Evolutionary conservation across 164 flowering plant genomes (phyloP).

Genomic region (Buxus sempervirens): DNA sequence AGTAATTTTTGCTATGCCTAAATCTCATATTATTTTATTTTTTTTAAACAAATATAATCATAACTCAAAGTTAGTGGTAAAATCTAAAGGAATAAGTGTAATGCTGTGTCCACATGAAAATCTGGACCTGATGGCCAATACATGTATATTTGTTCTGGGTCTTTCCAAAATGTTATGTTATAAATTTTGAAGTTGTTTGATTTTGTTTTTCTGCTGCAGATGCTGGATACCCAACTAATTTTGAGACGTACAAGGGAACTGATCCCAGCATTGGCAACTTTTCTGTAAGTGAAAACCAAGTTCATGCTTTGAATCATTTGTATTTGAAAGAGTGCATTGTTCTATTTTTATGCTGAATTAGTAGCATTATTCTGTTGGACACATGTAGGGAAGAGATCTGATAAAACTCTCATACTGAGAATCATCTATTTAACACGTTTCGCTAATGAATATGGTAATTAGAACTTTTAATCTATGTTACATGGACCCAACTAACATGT

Average conservation of each 20-base stretch:
- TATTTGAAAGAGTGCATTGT: not conserved
- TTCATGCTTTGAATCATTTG: not conserved
- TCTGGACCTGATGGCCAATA: not conserved
- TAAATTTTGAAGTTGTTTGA: not conserved
- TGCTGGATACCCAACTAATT: slow-evolving; percentile 23
- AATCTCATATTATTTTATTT: not conserved
- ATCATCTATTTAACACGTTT: too few species aligned
- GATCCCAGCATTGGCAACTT: slow-evolving; percentile 26
- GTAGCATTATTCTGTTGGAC: not conserved
- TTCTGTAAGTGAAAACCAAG: slow-evolving; percentile 3
- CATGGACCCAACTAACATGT: too few species aligned
- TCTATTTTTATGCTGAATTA: not conserved
- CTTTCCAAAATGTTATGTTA: not conserved
- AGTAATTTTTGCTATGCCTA: not conserved
- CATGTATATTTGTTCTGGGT: not conserved
- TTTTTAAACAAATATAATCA: not conserved
- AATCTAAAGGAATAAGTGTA: not conserved
- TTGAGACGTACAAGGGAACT: slow-evolving; percentile 19
- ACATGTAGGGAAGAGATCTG: not conserved
- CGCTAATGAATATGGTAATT: too few species aligned
- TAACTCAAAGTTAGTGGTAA: not conserved
- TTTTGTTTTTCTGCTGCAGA: slow-evolving; percentile 28
- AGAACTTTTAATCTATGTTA: too few species aligned
- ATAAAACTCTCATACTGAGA: not conserved
- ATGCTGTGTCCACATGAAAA: too few species aligned